These are phyloP conservation scores for Metschnikowia lunata DNA, from an alignment of 805 yeast genomes.

Conservation along the genomic window DNA sequence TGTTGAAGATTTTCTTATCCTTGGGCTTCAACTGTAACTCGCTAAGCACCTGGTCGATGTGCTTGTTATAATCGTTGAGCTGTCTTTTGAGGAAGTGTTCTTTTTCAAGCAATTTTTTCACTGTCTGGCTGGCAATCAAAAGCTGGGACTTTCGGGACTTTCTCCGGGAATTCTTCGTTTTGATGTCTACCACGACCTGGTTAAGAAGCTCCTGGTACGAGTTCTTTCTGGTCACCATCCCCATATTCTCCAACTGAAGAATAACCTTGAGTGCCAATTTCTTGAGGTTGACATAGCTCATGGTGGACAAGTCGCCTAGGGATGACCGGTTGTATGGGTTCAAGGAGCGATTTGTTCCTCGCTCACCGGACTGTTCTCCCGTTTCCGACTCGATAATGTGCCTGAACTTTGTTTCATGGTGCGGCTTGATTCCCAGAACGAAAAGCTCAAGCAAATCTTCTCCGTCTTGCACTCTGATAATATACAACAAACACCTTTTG, in stretches of 20 bases:
- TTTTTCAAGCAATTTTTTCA: conserved; percentile 41
- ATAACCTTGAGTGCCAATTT: conserved; percentile 69
- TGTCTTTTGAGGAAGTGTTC: conserved; percentile 43
- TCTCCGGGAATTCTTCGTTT: conserved; percentile 44
- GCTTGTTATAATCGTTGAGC: conserved; percentile 43
- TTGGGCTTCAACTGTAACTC: conserved; percentile 43
- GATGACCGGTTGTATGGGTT: conserved; percentile 42
- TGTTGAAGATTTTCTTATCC: conserved; percentile 45
- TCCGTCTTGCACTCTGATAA: conserved; percentile 77
- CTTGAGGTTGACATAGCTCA: conserved; percentile 72
- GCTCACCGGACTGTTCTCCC: conserved; percentile 15
- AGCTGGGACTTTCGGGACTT: conserved; percentile 39
- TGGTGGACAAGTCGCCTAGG: conserved; percentile 45
- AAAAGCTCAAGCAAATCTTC: conserved; percentile 64
- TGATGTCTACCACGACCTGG: conserved; percentile 79
- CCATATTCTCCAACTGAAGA: conserved; percentile 67
- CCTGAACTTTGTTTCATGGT: conserved; percentile 64
- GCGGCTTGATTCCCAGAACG: conserved; percentile 58
- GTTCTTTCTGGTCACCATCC: conserved; percentile 59
- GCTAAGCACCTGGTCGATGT: conserved; percentile 41
- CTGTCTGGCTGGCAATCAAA: conserved; percentile 38
- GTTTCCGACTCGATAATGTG: conserved; percentile 49
- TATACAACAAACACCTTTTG: conserved; percentile 75
- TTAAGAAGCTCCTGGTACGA: conserved; percentile 77
- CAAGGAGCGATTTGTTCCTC: conserved; percentile 37